Conservation (phyloP, 75 land plant genomes). For the Pinus albicaulis region DNA sequence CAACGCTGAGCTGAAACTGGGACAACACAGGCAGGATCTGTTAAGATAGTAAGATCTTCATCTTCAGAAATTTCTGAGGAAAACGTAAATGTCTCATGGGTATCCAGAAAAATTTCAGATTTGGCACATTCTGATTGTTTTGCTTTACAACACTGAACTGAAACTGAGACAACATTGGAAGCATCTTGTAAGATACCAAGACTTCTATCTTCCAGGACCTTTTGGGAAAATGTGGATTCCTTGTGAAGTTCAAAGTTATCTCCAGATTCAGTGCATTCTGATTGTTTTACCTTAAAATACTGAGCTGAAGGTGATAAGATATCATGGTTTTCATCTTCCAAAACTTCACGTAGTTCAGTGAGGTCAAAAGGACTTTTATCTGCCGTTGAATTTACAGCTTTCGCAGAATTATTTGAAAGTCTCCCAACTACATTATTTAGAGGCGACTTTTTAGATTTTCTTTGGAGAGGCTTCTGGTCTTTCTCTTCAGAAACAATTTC, state of each 20-base stretch:
- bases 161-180: too few species aligned
- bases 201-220: too few species aligned
- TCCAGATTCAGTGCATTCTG: constrained; percentile 5
- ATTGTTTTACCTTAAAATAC: too few species aligned
- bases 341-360: background rate
- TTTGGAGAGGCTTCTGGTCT: background rate
- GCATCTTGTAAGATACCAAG: too few species aligned
- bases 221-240: constrained; percentile 14
- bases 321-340: background rate
- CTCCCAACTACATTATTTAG: too few species aligned
- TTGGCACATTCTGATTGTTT: too few species aligned
- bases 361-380: background rate
- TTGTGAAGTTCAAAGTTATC: constrained; percentile 16
- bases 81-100: constrained; percentile 25
- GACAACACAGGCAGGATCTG: background rate
- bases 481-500: background rate
- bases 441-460: background rate
- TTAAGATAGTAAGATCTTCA: background rate
- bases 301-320: background rate
- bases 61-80: background rate
- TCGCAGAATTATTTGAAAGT: background rate
- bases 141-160: too few species aligned
- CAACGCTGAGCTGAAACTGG: background rate
- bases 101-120: too few species aligned
- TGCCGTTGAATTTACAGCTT: background rate